phyloP scores from a whole-genome alignment of 176 grass and related monocot species.

The Zizania latifolia region DNA sequence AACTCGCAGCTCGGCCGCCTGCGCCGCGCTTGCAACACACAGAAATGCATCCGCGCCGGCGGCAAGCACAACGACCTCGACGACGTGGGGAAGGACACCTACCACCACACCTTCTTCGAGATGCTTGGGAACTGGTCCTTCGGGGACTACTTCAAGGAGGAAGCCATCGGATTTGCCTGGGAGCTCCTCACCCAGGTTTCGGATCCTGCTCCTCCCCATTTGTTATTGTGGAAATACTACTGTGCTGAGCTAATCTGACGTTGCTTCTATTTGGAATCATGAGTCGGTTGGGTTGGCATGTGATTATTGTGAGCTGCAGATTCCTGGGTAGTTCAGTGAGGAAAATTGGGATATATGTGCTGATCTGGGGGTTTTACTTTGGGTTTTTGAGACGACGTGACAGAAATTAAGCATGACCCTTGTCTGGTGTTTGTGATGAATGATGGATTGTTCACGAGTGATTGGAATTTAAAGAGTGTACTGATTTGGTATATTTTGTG shows the following conservation, averaged over 20 bases:
- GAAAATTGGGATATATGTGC: not conserved
- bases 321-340: too few relatives aligned
- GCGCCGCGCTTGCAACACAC: conserved; percentile 61
- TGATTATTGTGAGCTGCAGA: too few relatives aligned
- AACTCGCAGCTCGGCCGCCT: conserved; percentile 53
- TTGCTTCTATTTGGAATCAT: too few relatives aligned
- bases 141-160: too few relatives aligned
- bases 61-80: conserved; percentile 97
- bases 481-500: not conserved
- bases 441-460: not conserved
- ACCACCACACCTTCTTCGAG: conserved; percentile 41
- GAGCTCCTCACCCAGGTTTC: conserved; percentile 36
- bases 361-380: not conserved
- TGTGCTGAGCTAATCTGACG: too few relatives aligned
- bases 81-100: conserved; percentile 92
- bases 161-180: too few relatives aligned
- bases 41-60: conserved; percentile 93
- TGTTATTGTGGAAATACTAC: not conserved
- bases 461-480: not conserved
- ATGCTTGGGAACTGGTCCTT: too few relatives aligned
- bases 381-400: not conserved
- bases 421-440: not conserved
- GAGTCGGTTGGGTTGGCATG: too few relatives aligned
- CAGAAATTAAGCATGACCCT: not conserved
- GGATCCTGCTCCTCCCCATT: not conserved